Evolutionary conservation across 2,329 filamentous ascomycete species (phyloP).

Genomic region (Epicoccum sorghinum): DNA sequence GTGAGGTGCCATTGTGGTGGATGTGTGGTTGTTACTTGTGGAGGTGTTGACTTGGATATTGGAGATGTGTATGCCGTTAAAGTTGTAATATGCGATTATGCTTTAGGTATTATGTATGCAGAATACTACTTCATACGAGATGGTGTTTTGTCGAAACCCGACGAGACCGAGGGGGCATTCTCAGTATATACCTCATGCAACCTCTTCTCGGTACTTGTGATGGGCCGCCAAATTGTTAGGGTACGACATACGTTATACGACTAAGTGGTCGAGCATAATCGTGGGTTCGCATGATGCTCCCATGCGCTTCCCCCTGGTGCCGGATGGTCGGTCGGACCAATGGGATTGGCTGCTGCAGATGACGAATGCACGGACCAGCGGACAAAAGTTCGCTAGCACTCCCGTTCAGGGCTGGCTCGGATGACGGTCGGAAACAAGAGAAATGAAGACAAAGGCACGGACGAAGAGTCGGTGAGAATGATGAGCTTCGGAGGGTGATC

Average conservation of each 20-base stretch:
- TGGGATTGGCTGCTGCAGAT: conserved; percentile 6
- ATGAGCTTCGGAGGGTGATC: conserved; percentile 2
- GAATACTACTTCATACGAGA: background rate
- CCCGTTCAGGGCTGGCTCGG: conserved; percentile 10
- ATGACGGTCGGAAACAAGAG: conserved; percentile 16
- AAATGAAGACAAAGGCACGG: conserved; percentile 13
- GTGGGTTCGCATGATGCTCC: conserved; percentile 18
- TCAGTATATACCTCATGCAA: conserved; percentile 17
- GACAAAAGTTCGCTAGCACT: conserved; percentile 11
- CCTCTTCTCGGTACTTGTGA: conserved; percentile 6
- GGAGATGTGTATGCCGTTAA: background rate
- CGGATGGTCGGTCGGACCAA: conserved; percentile 3
- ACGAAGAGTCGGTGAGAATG: conserved; percentile 15
- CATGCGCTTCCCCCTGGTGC: conserved; percentile 7
- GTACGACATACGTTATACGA: conserved; percentile 8
- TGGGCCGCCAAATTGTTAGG: conserved; percentile 9
- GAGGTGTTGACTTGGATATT: too few relatives aligned
- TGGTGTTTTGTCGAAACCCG: background rate
- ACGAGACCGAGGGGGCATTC: background rate
- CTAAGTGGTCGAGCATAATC: conserved; percentile 8
- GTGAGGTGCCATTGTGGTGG: conserved; percentile 2
- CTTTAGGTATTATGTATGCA: conserved; percentile 7
- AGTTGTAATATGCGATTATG: background rate
- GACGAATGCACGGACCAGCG: conserved; percentile 5
- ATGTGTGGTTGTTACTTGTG: background rate